phyloP scores from a whole-genome alignment of 179 eudicot species.

The Spinacia oleracea region DNA sequence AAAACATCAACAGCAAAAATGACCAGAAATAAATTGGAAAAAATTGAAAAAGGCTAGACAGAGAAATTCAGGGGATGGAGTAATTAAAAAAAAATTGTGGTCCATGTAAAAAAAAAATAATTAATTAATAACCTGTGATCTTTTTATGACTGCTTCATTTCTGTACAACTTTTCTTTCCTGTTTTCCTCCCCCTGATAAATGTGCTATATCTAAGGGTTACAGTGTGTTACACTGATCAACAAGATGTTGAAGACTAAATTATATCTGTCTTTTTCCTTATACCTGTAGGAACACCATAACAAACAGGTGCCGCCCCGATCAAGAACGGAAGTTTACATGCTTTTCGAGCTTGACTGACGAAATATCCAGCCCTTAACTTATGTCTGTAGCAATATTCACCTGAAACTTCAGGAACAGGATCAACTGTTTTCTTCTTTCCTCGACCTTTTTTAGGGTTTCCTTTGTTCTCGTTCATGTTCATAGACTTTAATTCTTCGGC shows the following conservation, averaged over 20 bases:
- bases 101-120: not conserved
- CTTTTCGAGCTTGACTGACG: constrained; percentile 75
- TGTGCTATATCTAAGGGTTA: not conserved
- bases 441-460: constrained; percentile 42
- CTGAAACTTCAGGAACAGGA: constrained; percentile 8
- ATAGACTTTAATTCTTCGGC: constrained; percentile 50
- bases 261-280: constrained; percentile 53
- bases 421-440: constrained; percentile 44
- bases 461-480: constrained; percentile 39
- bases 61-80: no score
- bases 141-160: constrained; percentile 3
- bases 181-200: not conserved
- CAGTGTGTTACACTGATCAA: not conserved
- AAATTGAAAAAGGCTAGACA: no score
- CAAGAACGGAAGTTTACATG: constrained; percentile 65
- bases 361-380: constrained; percentile 76
- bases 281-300: constrained; percentile 94
- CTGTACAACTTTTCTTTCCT: constrained; percentile 9
- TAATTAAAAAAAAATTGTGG: not conserved
- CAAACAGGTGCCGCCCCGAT: constrained; percentile 97
- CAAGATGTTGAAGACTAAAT: not conserved
- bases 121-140: not conserved
- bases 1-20: no score
- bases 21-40: no score
- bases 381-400: constrained; percentile 48